Conservation (phyloP, 1,139 yeast species). For the Saccharomyces hybrid region DNA sequence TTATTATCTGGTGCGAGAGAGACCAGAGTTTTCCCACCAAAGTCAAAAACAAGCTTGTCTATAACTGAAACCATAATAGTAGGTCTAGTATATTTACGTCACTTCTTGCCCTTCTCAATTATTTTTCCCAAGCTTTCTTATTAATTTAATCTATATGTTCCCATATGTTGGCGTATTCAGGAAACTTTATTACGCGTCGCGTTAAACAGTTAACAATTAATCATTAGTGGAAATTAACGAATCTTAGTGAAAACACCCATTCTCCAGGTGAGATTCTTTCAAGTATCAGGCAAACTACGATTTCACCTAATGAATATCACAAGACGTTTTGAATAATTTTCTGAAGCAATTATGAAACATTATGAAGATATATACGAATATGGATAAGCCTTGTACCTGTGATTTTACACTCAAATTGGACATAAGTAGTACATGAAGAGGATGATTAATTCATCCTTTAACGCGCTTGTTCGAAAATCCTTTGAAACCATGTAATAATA, state of each 20-base stretch:
- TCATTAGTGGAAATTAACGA: background rate
- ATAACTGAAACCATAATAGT: conserved; percentile 7
- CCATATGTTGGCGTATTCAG: background rate
- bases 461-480: conserved; percentile 8
- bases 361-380: background rate
- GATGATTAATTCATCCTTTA: background rate
- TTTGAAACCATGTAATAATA: conserved; percentile 23
- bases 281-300: background rate
- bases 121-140: background rate
- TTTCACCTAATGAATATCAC: background rate
- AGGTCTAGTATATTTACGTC: background rate
- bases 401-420: background rate
- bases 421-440: background rate
- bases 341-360: background rate
- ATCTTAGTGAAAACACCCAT: background rate
- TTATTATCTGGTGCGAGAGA: conserved; percentile 19
- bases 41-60: conserved; percentile 26
- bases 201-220: background rate
- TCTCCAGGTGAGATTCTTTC: background rate
- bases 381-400: background rate
- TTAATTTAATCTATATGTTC: background rate
- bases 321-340: background rate
- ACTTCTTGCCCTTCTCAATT: background rate
- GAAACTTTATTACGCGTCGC: background rate
- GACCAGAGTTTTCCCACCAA: conserved; percentile 28